These are phyloP conservation scores for Anthoceros angustus DNA, from an alignment of 225 moss, liverwort and hornwort genomes.

Conservation along the genomic window DNA sequence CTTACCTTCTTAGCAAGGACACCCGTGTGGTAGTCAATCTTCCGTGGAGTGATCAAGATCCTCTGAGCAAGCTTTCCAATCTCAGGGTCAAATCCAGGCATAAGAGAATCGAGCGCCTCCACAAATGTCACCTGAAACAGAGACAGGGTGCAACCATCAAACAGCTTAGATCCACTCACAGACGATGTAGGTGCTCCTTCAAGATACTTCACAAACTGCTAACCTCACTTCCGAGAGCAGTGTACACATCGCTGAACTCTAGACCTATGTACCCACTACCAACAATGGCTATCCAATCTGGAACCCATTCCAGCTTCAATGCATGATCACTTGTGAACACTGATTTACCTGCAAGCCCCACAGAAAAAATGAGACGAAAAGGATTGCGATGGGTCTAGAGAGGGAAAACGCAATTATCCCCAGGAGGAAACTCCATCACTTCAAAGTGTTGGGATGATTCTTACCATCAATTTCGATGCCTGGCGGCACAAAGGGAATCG, in stretches of 20 bases:
- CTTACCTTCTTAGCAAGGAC: slow-evolving; percentile 85
- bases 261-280: slow-evolving; percentile 98
- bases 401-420: too few species aligned
- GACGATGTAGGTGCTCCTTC: background rate
- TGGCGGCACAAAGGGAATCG: slow-evolving; percentile 96
- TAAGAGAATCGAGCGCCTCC: slow-evolving; percentile 90
- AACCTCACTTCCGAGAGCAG: slow-evolving; percentile 93
- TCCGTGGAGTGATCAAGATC: slow-evolving; percentile 85
- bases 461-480: slow-evolving; percentile 98
- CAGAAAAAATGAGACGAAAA: background rate
- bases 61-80: slow-evolving; percentile 97
- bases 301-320: slow-evolving; percentile 96
- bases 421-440: too few species aligned
- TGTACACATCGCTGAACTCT: slow-evolving; percentile 98
- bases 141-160: background rate
- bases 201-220: background rate
- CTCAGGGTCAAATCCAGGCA: slow-evolving; percentile 99
- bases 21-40: slow-evolving; percentile 95
- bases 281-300: slow-evolving; percentile 89
- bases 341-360: slow-evolving; percentile 46
- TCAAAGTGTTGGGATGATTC: background rate
- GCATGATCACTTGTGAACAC: slow-evolving; percentile 98
- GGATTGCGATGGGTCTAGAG: too few species aligned
- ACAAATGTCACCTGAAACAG: slow-evolving; percentile 72
- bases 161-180: background rate